Evolutionary conservation across 495 filamentous ascomycete genomes (phyloP), one percentile per base, ranked within the genome.

Genomic region (Penicillium paxilli): DNA sequence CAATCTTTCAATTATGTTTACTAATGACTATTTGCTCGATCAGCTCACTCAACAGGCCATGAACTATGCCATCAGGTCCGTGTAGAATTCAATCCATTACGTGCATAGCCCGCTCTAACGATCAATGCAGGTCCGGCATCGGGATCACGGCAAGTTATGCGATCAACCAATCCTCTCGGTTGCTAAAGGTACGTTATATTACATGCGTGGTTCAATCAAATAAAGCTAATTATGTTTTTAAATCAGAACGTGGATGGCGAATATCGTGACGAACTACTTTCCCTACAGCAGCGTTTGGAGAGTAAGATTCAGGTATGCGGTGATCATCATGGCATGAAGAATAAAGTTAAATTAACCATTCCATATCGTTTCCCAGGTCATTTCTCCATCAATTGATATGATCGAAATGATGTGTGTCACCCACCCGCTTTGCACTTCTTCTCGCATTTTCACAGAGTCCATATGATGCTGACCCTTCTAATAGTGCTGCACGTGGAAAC

Each of bases 361-460:
- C 11, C 8, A 3, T 12, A n/a, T 35, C 32, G 11, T 21, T 19
- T 21, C 16, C 21, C 51, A 91, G 87, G 92, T 97, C 49, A 87
- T 97, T 35, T 90, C 90, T 20, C 92, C 92, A 4, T 88, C 92
- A 2, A 95, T 97, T 63, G 91, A 97, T 63, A 83, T 96, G 79
- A 94, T 97, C 50, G 91, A 96, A 66, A 77, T 97, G 57, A 95
- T 94, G 87, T 92, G 71, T 65, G 79, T 73, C n/a, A 40, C 28
- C 4, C 35, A 23, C 32, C 20, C 19, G 14, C 25, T 26, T 19
- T 23, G 9, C n/a, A 37, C 24, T 4, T 20, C 22, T 23, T 41
- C 5, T 6, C 1, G 8, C 44, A 10, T 16, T 37, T 8, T 28
- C 26, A 28, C 11, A 11, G 26, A 28, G 26, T 28, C 26, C 26